A percentile compares a stretch with the other conserved stretches of the same genome.
Evolutionary conservation across 352 stramenopile species (phyloP).

Genomic region (Globisporangium splendens): DNA sequence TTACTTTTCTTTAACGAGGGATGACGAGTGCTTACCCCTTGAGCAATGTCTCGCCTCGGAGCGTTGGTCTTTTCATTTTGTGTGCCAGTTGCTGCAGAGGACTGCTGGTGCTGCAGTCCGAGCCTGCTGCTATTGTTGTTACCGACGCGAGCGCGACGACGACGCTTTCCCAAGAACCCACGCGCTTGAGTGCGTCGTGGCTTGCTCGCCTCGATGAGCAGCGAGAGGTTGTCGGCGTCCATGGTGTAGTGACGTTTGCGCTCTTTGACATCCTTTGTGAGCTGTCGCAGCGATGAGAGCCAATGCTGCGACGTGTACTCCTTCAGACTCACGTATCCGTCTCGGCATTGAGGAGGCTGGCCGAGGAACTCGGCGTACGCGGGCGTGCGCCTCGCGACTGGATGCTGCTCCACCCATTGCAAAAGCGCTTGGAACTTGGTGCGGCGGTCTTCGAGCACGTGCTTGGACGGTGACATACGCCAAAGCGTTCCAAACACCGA

Average conservation of each 20-base stretch:
- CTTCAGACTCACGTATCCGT: slow-evolving; percentile 74
- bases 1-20: slow-evolving; percentile 32
- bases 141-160: not conserved
- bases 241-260: slow-evolving; percentile 23
- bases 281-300: slow-evolving; percentile 54
- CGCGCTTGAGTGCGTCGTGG: not conserved
- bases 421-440: slow-evolving; percentile 50
- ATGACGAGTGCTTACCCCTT: slow-evolving; percentile 39
- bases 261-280: slow-evolving; percentile 38
- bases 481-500: slow-evolving; percentile 44
- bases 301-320: slow-evolving; percentile 67
- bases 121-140: not conserved
- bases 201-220: slow-evolving; percentile 5
- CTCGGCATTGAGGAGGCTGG: slow-evolving; percentile 45
- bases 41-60: slow-evolving; percentile 24
- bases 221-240: slow-evolving; percentile 15
- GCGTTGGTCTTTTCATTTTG: not conserved
- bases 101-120: not conserved
- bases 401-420: slow-evolving; percentile 56
- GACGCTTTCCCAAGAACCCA: not conserved
- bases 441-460: slow-evolving; percentile 51
- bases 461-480: slow-evolving; percentile 35
- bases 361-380: slow-evolving; percentile 57
- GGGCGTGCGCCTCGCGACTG: slow-evolving; percentile 25
- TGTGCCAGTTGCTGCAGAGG: not conserved